Conservation (phyloP, 2,329 filamentous ascomycete genomes). For the Dothistroma pini region DNA sequence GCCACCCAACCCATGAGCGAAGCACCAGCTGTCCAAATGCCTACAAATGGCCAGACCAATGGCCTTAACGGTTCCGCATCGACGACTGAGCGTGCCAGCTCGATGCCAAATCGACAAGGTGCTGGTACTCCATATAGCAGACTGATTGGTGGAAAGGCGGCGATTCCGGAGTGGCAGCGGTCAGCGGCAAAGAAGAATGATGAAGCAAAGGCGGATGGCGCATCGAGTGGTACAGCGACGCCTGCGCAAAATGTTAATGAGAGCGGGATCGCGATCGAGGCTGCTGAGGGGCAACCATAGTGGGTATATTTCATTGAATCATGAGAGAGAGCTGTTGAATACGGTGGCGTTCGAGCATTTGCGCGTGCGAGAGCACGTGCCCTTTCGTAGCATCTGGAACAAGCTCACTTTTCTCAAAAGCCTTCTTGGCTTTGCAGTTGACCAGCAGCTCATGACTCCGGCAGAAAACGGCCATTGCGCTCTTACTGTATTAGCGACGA, state of each 20-base stretch:
- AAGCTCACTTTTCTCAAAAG: background rate
- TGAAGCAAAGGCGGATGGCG: slow-evolving; percentile 43
- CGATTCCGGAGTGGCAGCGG: slow-evolving; percentile 54
- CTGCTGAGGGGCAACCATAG: slow-evolving; percentile 14
- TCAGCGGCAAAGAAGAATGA: slow-evolving; percentile 47
- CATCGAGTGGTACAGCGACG: slow-evolving; percentile 9
- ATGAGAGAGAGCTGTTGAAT: background rate
- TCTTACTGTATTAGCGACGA: too few species aligned
- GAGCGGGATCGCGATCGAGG: slow-evolving; percentile 25
- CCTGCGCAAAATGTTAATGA: slow-evolving; percentile 19
- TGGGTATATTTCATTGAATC: background rate
- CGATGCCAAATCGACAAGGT: slow-evolving; percentile 13
- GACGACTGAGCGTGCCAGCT: slow-evolving; percentile 18
- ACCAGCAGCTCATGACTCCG: too few species aligned
- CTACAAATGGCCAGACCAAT: slow-evolving; percentile 21
- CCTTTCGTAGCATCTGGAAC: background rate
- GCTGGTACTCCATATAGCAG: slow-evolving; percentile 27
- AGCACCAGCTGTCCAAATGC: slow-evolving; percentile 6
- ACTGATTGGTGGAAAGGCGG: slow-evolving; percentile 35
- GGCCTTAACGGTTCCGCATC: slow-evolving; percentile 8
- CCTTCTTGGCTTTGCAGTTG: too few species aligned
- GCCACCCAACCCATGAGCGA: slow-evolving; percentile 7
- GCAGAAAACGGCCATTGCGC: too few species aligned
- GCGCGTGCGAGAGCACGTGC: background rate
- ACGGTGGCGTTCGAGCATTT: background rate